Base-by-base conservation (phyloP, 106 monocot genomes). In the Xerophyta viscosa region DNA sequence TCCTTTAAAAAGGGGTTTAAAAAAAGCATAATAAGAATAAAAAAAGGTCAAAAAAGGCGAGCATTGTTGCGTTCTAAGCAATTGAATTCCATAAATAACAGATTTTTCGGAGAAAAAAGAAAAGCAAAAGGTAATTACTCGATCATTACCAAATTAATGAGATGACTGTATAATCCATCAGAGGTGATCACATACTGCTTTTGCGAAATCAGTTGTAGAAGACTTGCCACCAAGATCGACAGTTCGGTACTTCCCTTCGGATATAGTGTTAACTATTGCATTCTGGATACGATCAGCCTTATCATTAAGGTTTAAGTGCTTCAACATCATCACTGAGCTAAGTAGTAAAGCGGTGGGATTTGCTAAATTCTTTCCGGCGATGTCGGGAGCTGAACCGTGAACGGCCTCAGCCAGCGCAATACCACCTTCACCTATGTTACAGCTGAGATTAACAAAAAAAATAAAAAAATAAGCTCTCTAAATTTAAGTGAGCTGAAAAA, bases 311-410 rank as follows among this genome's bases (percentile, higher is more conserved):
- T 80, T 64, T 23, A 93, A 44, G 65, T 92, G 92, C 29, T 82
- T 78, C 47, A 92, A 37, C 92, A 92, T 92, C 58, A 66, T 66
- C 17, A 92, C 92, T 48, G 74, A 43, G 63, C 92, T 92, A 23
- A 93, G 64, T 10, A 87, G 54, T 14, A 87, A 65, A 21, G 92
- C 87, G 2, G 87, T 93, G 15, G 92, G 92, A 52, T 92, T 92
- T 30, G 92, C 92, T 28, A 92, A 82, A 49, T 77, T 83, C 92
- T 94, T 94, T 29, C 93, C 93, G 41, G 93, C 87, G 62, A 94
- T 88, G 69, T 94, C 88, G 29, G 93, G 94, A 3, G 94, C 94
- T 22, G 94, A 94, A 63, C 94, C 94, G 65, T 94, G 94, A 29
- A 94, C 94, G 56, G 88, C 88, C 51, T 96, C 88, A 20, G 88